Evolutionary conservation across 2,329 filamentous ascomycete species (phyloP).

Genomic region (Cercospora canescens): DNA sequence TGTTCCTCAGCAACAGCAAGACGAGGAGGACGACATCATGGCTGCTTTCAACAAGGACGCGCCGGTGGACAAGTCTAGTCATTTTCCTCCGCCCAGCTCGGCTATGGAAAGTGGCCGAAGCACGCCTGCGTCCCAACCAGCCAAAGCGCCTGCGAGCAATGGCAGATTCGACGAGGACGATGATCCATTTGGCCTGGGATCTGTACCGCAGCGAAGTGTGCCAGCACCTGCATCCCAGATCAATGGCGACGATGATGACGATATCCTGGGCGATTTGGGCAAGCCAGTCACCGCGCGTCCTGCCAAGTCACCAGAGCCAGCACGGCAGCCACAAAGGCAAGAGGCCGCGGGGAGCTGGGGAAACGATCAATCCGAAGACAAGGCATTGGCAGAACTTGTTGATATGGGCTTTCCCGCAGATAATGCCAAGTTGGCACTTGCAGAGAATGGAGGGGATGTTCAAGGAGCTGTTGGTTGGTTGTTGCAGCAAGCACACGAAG

Average conservation of each 20-base stretch:
- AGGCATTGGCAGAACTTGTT: slow-evolving; percentile 81
- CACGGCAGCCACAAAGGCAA: slow-evolving; percentile 1
- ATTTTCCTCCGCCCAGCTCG: slow-evolving; percentile 53
- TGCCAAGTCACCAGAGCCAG: slow-evolving; percentile 12
- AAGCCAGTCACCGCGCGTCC: slow-evolving; percentile 57
- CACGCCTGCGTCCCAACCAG: slow-evolving; percentile 36
- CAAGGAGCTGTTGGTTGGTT: slow-evolving; percentile 88
- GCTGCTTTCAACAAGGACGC: slow-evolving; percentile 62
- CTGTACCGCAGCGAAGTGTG: slow-evolving; percentile 26
- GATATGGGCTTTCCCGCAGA: slow-evolving; percentile 93
- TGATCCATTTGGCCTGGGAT: slow-evolving; percentile 79
- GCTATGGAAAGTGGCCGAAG: slow-evolving; percentile 41
- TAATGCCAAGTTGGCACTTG: slow-evolving; percentile 76
- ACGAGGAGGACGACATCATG: slow-evolving; percentile 58
- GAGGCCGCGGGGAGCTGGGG: slow-evolving; percentile 6
- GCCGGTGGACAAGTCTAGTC: slow-evolving; percentile 59
- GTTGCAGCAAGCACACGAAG: slow-evolving; percentile 84
- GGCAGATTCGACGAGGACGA: slow-evolving; percentile 62
- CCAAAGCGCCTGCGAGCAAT: slow-evolving; percentile 2
- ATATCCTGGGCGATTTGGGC: slow-evolving; percentile 61
- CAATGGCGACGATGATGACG: slow-evolving; percentile 56
- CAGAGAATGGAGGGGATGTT: slow-evolving; percentile 78
- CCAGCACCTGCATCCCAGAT: slow-evolving; percentile 23
- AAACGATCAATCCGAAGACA: slow-evolving; percentile 51
- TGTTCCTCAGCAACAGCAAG: slow-evolving; percentile 5